Conservation (phyloP, 2,329 filamentous ascomycete species). For the Xylaria sp. region DNA sequence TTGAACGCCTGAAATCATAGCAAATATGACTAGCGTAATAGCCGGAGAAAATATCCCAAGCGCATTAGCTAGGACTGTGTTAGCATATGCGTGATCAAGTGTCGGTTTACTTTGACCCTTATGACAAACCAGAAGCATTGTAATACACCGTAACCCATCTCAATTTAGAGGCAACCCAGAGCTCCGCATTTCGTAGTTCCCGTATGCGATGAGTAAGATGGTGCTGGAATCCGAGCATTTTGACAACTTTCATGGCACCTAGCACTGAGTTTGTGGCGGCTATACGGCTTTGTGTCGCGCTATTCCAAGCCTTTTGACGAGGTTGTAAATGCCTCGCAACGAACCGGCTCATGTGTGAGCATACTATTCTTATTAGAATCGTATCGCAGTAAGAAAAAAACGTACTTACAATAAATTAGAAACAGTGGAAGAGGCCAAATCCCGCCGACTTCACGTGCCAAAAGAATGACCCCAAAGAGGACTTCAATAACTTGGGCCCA, state of each 20-base stretch:
- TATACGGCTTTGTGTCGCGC: conserved; percentile 55
- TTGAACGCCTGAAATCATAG: conserved; percentile 41
- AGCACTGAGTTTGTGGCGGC: conserved; percentile 52
- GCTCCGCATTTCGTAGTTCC: conserved; percentile 49
- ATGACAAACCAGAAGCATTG: conserved; percentile 54
- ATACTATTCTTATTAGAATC: conserved; percentile 48
- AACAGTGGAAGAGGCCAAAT: conserved; percentile 55
- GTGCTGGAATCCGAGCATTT: conserved; percentile 53
- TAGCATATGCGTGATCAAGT: not conserved
- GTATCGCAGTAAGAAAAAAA: not conserved
- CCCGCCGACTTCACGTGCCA: conserved; percentile 56
- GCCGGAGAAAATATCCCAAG: conserved; percentile 56
- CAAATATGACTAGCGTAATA: conserved; percentile 53
- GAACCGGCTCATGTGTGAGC: conserved; percentile 55
- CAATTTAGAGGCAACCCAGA: conserved; percentile 49
- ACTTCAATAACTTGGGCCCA: conserved; percentile 58
- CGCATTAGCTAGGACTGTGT: conserved; percentile 51
- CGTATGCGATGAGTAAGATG: conserved; percentile 42
- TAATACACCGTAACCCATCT: conserved; percentile 56
- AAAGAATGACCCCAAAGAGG: conserved; percentile 53
- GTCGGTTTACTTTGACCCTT: not conserved
- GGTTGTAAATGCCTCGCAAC: conserved; percentile 52
- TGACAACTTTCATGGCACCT: conserved; percentile 54
- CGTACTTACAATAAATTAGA: conserved; percentile 55
- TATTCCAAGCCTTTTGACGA: conserved; percentile 55